Evolutionary conservation across 768 basidiomycete species (phyloP).

Genomic region (Russula sp.): DNA sequence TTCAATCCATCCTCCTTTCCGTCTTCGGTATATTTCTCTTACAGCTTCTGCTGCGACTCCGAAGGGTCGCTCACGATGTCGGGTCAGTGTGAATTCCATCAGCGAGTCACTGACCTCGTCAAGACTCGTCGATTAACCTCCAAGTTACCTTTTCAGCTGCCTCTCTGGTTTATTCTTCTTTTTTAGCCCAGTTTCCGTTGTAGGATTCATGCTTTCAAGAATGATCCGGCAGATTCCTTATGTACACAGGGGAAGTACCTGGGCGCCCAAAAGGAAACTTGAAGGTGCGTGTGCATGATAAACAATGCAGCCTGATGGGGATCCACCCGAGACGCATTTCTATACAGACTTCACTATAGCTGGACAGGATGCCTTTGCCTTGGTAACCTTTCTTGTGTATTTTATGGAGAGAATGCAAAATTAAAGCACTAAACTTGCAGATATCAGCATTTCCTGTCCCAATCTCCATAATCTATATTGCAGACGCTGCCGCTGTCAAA

Average conservation of each 20-base stretch:
- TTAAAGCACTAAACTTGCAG: slow-evolving; percentile 1
- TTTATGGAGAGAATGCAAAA: no score
- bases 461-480: background rate
- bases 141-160: background rate
- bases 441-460: slow-evolving; percentile 4
- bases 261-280: background rate
- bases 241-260: background rate
- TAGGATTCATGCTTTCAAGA: background rate
- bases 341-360: slow-evolving; percentile 12
- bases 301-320: no score
- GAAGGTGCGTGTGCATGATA: background rate
- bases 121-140: background rate
- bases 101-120: background rate
- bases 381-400: slow-evolving; percentile 38
- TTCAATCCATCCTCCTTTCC: background rate
- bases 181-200: background rate
- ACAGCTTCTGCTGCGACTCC: slow-evolving; percentile 1
- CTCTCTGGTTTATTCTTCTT: slow-evolving; percentile 12
- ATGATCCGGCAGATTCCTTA: background rate
- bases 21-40: background rate
- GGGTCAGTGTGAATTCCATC: slow-evolving; percentile 5
- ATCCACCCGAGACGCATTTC: background rate
- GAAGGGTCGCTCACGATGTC: slow-evolving; percentile 1
- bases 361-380: slow-evolving; percentile 11
- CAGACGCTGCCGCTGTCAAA: slow-evolving; percentile 26